Evolutionary conservation across 768 basidiomycete species (phyloP).

Genomic region (Lentinula boryana): DNA sequence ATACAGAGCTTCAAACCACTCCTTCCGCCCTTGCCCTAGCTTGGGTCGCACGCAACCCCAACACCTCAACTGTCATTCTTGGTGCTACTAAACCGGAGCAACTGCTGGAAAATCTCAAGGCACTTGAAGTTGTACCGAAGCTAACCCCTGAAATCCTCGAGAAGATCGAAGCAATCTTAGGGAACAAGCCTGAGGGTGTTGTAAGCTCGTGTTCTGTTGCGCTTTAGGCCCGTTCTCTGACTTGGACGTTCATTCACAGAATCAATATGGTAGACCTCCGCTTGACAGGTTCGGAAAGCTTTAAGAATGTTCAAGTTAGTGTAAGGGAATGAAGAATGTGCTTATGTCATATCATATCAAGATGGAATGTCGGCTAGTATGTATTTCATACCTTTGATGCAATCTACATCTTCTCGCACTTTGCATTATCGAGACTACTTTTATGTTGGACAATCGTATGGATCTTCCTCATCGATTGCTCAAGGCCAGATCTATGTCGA

Average conservation of each 20-base stretch:
- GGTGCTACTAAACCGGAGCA: conserved; percentile 41
- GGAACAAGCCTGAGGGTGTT: conserved; percentile 20
- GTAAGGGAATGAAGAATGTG: not conserved
- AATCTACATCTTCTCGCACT: conserved; percentile 5
- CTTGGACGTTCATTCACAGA: conserved; percentile 17
- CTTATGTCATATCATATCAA: too few species aligned
- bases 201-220: not conserved
- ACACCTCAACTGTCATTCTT: conserved; percentile 42
- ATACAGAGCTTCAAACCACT: conserved; percentile 36
- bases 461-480: conserved; percentile 15
- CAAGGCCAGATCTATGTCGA: conserved; percentile 28
- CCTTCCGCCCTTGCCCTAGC: conserved; percentile 53
- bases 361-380: too few species aligned
- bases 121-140: conserved; percentile 52
- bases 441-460: conserved; percentile 22
- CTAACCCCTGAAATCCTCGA: conserved; percentile 45
- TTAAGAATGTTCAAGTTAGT: not conserved
- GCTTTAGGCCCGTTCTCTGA: not conserved
- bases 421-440: conserved; percentile 24
- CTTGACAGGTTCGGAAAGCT: conserved; percentile 4
- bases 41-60: conserved; percentile 47
- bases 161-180: conserved; percentile 51
- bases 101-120: conserved; percentile 44
- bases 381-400: not conserved
- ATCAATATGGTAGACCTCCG: conserved; percentile 21